Percentiles rank a stretch among this genome's conserved stretches.
These are phyloP conservation scores for Glaciozyma martinii DNA, from an alignment of 768 basidiomycete genomes.

Conservation along the genomic window DNA sequence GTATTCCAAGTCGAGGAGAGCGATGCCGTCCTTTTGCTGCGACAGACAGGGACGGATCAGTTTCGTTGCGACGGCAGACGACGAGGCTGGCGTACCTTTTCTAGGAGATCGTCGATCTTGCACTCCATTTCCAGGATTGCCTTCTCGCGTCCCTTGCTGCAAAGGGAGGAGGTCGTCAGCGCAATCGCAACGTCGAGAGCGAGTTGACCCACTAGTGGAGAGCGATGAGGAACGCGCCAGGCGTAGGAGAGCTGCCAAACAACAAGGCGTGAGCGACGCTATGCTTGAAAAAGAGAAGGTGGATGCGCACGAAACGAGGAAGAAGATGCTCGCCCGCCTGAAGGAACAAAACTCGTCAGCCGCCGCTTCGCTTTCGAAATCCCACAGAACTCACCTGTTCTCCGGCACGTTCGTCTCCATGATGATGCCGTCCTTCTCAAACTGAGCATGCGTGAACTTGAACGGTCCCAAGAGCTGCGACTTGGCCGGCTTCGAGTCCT, in stretches of 20 bases:
- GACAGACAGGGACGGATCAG: background rate
- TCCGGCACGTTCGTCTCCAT: constrained; percentile 99
- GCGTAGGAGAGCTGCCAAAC: constrained; percentile 62
- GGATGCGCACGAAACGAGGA: constrained; percentile 65
- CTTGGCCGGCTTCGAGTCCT: constrained; percentile 76
- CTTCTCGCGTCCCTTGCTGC: constrained; percentile 69
- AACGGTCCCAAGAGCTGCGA: constrained; percentile 85
- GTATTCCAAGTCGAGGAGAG: constrained; percentile 90
- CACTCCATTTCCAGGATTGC: constrained; percentile 95
- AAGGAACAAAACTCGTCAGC: background rate
- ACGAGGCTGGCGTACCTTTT: constrained; percentile 59
- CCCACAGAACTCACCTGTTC: constrained; percentile 58
- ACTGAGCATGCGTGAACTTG: constrained; percentile 91
- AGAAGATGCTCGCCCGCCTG: constrained; percentile 95
- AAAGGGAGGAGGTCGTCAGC: background rate
- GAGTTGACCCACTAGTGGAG: constrained; percentile 69
- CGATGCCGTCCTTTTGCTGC: constrained; percentile 99
- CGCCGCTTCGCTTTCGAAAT: background rate
- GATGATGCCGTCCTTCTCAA: constrained; percentile 98
- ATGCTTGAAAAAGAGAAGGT: background rate
- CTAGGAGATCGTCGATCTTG: constrained; percentile 93
- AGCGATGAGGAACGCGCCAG: constrained; percentile 97
- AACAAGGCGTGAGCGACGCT: no score
- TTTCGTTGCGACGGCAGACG: background rate
- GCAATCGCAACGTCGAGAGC: no score